Evolutionary conservation across 164 flowering plant species (phyloP).

Genomic region (Berberis thunbergii): DNA sequence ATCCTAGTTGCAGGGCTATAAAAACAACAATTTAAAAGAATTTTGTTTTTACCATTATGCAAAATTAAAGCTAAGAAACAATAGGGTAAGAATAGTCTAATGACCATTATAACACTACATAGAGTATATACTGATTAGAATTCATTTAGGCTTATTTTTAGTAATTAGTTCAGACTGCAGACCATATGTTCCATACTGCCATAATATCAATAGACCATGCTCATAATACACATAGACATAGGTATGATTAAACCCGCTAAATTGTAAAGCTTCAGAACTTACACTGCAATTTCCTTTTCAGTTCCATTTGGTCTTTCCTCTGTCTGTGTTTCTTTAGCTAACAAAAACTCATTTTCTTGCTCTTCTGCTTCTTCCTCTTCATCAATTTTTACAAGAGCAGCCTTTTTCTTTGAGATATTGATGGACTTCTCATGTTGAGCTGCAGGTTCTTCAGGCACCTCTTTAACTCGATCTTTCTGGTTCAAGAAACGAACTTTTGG

Average conservation of each 20-base stretch:
- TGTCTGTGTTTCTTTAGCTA: conserved; percentile 17
- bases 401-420: conserved; percentile 10
- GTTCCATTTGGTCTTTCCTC: conserved; percentile 21
- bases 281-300: conserved; percentile 6
- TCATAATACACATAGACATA: not conserved
- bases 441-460: conserved; percentile 13
- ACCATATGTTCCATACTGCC: too few relatives aligned
- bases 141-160: too few relatives aligned
- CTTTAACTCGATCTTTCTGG: conserved; percentile 28
- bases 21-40: not conserved
- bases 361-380: conserved; percentile 23
- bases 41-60: not conserved
- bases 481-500: conserved; percentile 71
- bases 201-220: not conserved
- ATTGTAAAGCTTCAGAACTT: not conserved
- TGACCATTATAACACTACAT: too few relatives aligned
- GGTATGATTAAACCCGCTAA: not conserved
- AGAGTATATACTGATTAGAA: too few relatives aligned
- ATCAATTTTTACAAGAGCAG: too few relatives aligned
- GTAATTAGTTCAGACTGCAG: too few relatives aligned
- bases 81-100: too few relatives aligned
- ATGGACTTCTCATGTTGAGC: conserved; percentile 21
- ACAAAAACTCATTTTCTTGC: conserved; percentile 26
- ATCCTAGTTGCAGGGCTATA: conserved; percentile 52
- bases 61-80: too few relatives aligned